A percentile compares a stretch with the other conserved stretches of the same genome.
These are phyloP conservation scores for Fusarium sp. DNA, from an alignment of 2,329 filamentous ascomycete species.

Conservation along the genomic window DNA sequence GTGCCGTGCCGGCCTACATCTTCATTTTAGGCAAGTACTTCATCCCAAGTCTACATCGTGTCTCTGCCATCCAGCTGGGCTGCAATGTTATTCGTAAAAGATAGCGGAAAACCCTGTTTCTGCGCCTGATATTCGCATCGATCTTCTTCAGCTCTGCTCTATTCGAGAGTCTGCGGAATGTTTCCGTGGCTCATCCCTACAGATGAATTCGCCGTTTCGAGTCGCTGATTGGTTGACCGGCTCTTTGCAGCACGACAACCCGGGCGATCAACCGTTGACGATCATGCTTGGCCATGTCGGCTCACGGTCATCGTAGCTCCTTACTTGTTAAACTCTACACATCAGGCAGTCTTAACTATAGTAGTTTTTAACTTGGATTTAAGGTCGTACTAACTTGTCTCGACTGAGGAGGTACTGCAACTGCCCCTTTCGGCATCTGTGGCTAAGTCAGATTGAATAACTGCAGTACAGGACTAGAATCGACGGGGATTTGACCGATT, in stretches of 20 bases:
- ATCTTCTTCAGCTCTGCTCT: constrained; percentile 38
- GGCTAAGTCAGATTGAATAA: neutral
- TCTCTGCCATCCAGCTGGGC: constrained; percentile 28
- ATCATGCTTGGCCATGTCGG: constrained; percentile 15
- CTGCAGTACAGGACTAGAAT: neutral
- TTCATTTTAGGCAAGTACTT: constrained; percentile 1
- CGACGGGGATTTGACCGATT: constrained; percentile 11
- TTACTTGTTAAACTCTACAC: neutral
- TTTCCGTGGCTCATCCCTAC: constrained; percentile 3
- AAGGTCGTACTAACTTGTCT: neutral
- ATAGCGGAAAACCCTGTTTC: constrained; percentile 12
- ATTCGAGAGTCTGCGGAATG: neutral
- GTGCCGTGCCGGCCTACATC: neutral
- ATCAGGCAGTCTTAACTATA: neutral
- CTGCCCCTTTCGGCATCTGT: neutral
- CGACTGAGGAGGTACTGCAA: neutral
- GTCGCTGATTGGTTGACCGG: constrained; percentile 2
- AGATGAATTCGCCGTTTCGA: neutral
- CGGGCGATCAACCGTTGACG: constrained; percentile 17
- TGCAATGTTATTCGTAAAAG: neutral
- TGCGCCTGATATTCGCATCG: neutral
- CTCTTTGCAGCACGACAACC: neutral
- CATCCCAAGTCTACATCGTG: neutral
- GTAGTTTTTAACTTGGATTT: neutral
- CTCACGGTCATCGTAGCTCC: neutral